These are phyloP conservation scores for Zostera marina DNA, from an alignment of 116 monocot species.

Conservation along the genomic window DNA sequence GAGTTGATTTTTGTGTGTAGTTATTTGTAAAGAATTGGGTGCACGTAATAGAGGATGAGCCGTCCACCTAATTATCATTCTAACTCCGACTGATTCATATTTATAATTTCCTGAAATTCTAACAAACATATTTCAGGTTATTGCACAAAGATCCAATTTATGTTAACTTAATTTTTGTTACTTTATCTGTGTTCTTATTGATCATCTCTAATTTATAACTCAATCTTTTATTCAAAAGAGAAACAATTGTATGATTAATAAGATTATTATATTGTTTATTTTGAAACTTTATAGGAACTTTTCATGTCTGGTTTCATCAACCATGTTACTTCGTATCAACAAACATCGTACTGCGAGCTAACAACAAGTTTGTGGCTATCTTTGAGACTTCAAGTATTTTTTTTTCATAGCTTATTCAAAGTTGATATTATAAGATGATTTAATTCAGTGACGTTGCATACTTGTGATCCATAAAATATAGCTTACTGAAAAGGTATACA, in stretches of 20 bases:
- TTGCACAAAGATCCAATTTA: background rate
- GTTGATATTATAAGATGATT: background rate
- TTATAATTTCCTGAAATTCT: background rate
- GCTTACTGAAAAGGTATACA: background rate
- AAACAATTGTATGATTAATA: background rate
- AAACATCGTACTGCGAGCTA: constrained; percentile 71
- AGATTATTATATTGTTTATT: background rate
- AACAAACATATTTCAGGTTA: background rate
- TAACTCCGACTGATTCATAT: background rate
- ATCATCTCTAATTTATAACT: background rate
- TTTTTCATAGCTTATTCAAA: background rate
- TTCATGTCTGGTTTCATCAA: constrained; percentile 66
- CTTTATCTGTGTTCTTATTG: background rate
- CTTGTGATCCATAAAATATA: background rate
- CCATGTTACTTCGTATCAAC: constrained; percentile 60
- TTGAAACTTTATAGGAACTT: constrained; percentile 33
- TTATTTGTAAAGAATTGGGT: too few species aligned
- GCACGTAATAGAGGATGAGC: too few species aligned
- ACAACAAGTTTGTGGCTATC: constrained; percentile 92
- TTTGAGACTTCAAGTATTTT: constrained; percentile 73
- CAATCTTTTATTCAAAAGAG: background rate
- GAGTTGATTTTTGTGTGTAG: too few species aligned
- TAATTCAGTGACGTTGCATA: background rate
- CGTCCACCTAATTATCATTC: too few species aligned
- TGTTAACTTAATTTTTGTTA: too few species aligned